Conservation (phyloP, 108 stramenopile genomes). For the Cyclotella kingstonii region DNA sequence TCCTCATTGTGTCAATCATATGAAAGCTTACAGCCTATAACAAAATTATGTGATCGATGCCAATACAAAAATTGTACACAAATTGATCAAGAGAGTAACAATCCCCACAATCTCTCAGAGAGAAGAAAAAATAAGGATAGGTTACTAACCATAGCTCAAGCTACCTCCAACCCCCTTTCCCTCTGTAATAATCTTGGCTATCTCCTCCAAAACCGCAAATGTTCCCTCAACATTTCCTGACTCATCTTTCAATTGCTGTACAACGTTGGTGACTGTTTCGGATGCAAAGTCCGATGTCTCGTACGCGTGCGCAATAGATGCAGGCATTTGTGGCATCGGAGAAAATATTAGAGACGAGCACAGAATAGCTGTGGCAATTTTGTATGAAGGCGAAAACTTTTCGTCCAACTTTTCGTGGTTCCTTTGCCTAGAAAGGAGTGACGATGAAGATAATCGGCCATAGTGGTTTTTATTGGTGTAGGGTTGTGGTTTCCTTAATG, state of each 20-base stretch:
- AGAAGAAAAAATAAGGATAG: neutral
- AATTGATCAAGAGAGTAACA: too few species aligned
- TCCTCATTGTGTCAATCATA: neutral
- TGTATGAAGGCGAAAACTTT: too few species aligned
- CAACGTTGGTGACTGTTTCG: conserved; percentile 60
- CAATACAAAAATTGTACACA: too few species aligned
- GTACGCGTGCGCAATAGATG: conserved; percentile 34
- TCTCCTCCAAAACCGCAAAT: conserved; percentile 60
- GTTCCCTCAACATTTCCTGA: conserved; percentile 53
- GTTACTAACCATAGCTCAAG: conserved; percentile 69
- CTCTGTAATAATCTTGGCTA: conserved; percentile 81
- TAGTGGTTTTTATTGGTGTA: too few species aligned
- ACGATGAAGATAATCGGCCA: too few species aligned
- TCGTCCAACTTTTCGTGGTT: too few species aligned
- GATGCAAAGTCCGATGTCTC: conserved; percentile 56
- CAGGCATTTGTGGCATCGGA: neutral
- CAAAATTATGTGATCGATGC: too few species aligned
- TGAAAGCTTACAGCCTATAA: neutral
- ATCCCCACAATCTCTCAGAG: too few species aligned
- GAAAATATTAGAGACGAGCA: conserved; percentile 2
- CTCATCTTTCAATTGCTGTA: conserved; percentile 43
- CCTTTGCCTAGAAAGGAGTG: too few species aligned
- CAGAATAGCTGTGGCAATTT: too few species aligned
- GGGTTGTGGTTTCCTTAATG: too few species aligned
- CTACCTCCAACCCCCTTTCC: conserved; percentile 80